These are phyloP conservation scores for Rutstroemia sp. DNA, from an alignment of 2,329 filamentous ascomycete genomes.

Conservation along the genomic window DNA sequence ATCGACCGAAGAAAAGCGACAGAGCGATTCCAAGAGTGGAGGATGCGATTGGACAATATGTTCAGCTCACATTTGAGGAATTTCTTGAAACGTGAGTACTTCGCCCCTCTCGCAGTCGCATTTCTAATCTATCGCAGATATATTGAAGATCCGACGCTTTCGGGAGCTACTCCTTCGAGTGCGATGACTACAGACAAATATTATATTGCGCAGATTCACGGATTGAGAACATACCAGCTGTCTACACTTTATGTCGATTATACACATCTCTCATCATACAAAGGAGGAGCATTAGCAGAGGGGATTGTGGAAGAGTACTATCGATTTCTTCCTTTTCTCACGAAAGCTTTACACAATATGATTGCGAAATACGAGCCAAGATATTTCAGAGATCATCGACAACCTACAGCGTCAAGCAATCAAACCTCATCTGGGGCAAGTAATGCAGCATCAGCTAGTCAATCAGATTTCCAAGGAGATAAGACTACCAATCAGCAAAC, in stretches of 20 bases:
- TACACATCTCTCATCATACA: conserved; percentile 70
- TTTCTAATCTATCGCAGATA: conserved; percentile 38
- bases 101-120: conserved; percentile 20
- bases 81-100: conserved; percentile 66
- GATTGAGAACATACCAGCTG: conserved; percentile 65
- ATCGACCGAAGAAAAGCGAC: conserved; percentile 35
- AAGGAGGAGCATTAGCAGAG: conserved; percentile 74
- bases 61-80: conserved; percentile 69
- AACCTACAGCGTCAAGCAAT: conserved; percentile 69
- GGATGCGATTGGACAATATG: conserved; percentile 66
- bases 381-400: conserved; percentile 89
- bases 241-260: conserved; percentile 85
- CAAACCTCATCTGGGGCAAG: conserved; percentile 61
- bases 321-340: conserved; percentile 87
- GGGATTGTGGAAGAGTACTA: conserved; percentile 90
- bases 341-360: conserved; percentile 80
- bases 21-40: conserved; percentile 61
- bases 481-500: conserved; percentile 90
- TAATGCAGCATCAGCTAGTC: conserved; percentile 52
- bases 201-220: conserved; percentile 77
- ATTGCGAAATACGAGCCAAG: conserved; percentile 90
- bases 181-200: conserved; percentile 71
- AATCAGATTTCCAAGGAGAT: conserved; percentile 55
- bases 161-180: conserved; percentile 57
- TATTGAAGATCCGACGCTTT: conserved; percentile 59